Base-by-base conservation (phyloP, 805 yeast species). In the Lipomyces orientalis region DNA sequence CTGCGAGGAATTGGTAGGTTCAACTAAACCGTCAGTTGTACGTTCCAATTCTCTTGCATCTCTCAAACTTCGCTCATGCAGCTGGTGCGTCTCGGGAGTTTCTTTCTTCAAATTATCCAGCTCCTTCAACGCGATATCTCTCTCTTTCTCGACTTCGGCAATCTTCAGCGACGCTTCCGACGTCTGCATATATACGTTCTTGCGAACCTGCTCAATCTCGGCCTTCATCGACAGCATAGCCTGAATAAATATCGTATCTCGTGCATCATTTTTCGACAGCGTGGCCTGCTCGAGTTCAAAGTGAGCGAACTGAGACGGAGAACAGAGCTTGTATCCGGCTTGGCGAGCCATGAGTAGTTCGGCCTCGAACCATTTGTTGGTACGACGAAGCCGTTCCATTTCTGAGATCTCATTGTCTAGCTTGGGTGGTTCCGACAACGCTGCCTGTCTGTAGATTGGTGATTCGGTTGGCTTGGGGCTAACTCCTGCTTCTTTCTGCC, bases 291-390 rank as follows among this genome's bases (percentile, higher is more conserved):
- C 65, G 31, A 46, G 65, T 62, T 64, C 66, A 61, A 25, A 58
- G 33, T 63, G 64, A 12, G 49, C 61, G 19, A 58, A 62, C 19
- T 62, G 61, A 12, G 60, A 43, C 29, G 72, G 57, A 5, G 67
- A 60, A n/a, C 65, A 49, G 6, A 62, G 12, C 43, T 59, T 61
- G 55, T 71, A 70, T 2, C 75, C 73, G 12, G 69, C 66, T 46
- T 71, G 64, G 12, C 74, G 71, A 16, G 75, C 75, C 19, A 72
- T 46, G 37, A 64, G 60, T 12, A 73, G 68, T 59, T 73, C 75
- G 16, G 71, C 49, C 55, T 72, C 71, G 33, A 66, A 69, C 75
- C 75, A 73, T 52, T 64, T 62, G 60, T 67, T 68, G 14, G 65
- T 54, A 4, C 59, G 54, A 4, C 70, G 65, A 12, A 67, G 54